phyloP scores from a whole-genome alignment of 805 yeast species.

The Starmerella sp. region DNA sequence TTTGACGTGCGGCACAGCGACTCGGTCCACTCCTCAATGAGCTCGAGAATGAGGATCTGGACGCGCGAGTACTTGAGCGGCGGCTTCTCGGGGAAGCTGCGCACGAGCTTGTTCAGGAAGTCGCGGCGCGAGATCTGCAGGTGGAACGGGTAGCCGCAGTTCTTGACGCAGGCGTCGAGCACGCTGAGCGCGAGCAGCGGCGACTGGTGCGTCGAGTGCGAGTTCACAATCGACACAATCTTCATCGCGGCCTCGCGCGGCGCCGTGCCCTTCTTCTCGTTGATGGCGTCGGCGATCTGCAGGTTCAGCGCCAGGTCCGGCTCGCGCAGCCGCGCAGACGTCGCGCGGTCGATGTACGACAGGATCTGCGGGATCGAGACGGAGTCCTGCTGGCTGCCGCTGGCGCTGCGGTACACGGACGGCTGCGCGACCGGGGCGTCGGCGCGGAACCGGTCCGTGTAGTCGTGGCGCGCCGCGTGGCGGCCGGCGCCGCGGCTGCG shows the following conservation, averaged over 20 bases:
- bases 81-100: slow-evolving; percentile 88
- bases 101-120: slow-evolving; percentile 84
- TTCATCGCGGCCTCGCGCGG: slow-evolving; percentile 90
- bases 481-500: background rate
- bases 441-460: slow-evolving; percentile 23
- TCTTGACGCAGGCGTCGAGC: slow-evolving; percentile 84
- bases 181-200: slow-evolving; percentile 64
- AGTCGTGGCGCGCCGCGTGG: slow-evolving; percentile 4
- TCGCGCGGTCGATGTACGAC: slow-evolving; percentile 55
- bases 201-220: slow-evolving; percentile 67
- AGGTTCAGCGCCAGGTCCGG: slow-evolving; percentile 82
- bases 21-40: slow-evolving; percentile 94
- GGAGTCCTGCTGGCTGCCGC: background rate
- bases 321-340: slow-evolving; percentile 67
- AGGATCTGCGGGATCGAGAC: slow-evolving; percentile 13
- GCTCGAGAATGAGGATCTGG: slow-evolving; percentile 74
- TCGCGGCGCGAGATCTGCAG: slow-evolving; percentile 90
- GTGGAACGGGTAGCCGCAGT: slow-evolving; percentile 96
- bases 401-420: background rate
- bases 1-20: slow-evolving; percentile 83
- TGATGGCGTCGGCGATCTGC: slow-evolving; percentile 87
- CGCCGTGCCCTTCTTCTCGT: slow-evolving; percentile 79
- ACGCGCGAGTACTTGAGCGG: slow-evolving; percentile 73
- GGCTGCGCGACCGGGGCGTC: slow-evolving; percentile 16
- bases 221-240: slow-evolving; percentile 66